Evolutionary conservation across 305 asterid species (phyloP), one percentile per base, ranked within the genome.

Genomic region (Solanum hybrid): DNA sequence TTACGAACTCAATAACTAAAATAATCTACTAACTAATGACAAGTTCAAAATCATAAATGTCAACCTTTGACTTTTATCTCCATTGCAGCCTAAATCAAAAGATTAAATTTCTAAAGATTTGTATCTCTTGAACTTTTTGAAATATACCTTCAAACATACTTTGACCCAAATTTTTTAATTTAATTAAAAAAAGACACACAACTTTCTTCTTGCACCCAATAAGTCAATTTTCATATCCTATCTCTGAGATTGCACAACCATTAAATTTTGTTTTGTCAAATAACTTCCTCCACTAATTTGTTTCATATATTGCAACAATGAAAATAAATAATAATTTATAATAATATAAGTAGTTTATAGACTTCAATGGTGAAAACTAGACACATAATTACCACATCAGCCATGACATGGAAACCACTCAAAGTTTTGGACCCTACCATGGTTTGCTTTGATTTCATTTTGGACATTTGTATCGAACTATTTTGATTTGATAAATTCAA

Each of bases 351-450:
- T 31, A n/a, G 35, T 15, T 17, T 35, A 22, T 78, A 10, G 38
- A 78, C 9, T 78, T 36, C 11, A 78, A n/a, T 22, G 0, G 29
- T 78, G 56, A 1, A 78, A 24, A 22, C 11, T 66, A 24, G 51
- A 72, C 45, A 11, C 42, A 2, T 36, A 73, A 6, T 85, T 78
- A 78, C 78, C 40, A 86, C 87, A 91, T 91, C 91, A 92, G 85
- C 92, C 91, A 90, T 92, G 95, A 91, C 92, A 76, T 88, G 91
- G 92, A 85, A 92, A 86, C 90, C 94, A 92, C 34, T 86, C 11
- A 71, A 71, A 5, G 6, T 60, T 66, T n/a, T 84, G 72, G 76
- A 45, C 4, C 27, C 27, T 9, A 7, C 56, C 84, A 45, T 42
- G 86, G 72, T 86, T 27, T 15, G 10, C 73, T 42, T 35, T 78